A percentile compares a stretch with the other conserved stretches of the same genome.
These are phyloP conservation scores for Dioscorea zingiberensis DNA, from an alignment of 106 monocot genomes.

Conservation along the genomic window DNA sequence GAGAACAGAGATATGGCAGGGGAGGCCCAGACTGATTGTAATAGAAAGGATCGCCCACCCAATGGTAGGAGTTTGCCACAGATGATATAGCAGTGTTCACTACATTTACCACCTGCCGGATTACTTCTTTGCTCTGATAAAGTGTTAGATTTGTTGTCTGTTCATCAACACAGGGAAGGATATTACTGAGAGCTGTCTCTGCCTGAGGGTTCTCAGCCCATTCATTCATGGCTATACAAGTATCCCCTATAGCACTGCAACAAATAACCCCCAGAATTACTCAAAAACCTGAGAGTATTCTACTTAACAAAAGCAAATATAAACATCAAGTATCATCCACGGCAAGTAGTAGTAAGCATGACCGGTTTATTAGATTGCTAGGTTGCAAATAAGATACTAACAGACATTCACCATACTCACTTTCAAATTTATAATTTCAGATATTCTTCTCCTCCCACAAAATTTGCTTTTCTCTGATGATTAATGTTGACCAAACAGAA, in stretches of 20 bases:
- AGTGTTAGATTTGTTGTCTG: constrained; percentile 58
- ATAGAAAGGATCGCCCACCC: constrained; percentile 13
- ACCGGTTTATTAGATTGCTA: no score
- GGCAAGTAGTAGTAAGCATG: no score
- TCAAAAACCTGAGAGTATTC: no score
- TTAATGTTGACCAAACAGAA: no score
- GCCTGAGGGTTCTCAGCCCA: constrained; percentile 79
- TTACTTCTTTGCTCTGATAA: constrained; percentile 73
- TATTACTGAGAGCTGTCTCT: constrained; percentile 72
- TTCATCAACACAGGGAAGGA: constrained; percentile 77
- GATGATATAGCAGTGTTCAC: constrained; percentile 57
- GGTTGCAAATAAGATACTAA: no score
- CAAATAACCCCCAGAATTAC: not conserved
- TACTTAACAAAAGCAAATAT: no score
- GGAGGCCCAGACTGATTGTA: constrained; percentile 59
- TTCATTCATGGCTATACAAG: constrained; percentile 75
- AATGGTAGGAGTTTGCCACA: constrained; percentile 33
- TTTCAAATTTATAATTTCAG: no score
- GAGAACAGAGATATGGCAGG: constrained; percentile 73
- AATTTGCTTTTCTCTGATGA: no score
- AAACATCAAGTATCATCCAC: no score
- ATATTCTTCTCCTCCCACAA: no score
- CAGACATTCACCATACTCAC: no score
- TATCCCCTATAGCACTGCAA: constrained; percentile 61
- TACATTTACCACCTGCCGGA: constrained; percentile 50